Evolutionary conservation across 331 rosid species (phyloP).

Genomic region (Phaseolus coccineus): DNA sequence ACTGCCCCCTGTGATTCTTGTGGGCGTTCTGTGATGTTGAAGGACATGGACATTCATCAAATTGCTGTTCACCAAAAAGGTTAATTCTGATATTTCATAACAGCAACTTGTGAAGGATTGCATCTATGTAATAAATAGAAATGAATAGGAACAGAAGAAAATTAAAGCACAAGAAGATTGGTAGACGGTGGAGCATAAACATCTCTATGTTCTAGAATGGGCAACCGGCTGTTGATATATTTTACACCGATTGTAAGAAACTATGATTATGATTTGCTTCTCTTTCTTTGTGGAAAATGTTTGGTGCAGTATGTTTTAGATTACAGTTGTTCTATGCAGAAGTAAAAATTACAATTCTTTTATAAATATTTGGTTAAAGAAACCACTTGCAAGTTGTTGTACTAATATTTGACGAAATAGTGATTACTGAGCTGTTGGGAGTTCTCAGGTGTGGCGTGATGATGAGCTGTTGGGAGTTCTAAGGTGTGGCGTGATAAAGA

Average conservation of each 20-base stretch:
- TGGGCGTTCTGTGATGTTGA: constrained; percentile 96
- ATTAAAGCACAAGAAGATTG: neutral
- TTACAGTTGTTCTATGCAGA: neutral
- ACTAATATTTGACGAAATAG: too few relatives aligned
- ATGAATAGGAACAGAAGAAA: constrained; percentile 4
- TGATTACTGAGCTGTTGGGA: too few relatives aligned
- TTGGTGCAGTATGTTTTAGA: neutral
- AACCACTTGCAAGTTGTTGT: neutral
- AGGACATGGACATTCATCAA: constrained; percentile 97
- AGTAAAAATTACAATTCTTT: neutral
- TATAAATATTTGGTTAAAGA: neutral
- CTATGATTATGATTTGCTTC: constrained; percentile 9
- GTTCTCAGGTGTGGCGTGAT: too few relatives aligned
- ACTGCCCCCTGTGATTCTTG: constrained; percentile 97
- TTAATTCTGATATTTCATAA: constrained; percentile 44
- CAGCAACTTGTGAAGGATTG: neutral
- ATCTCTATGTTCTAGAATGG: constrained; percentile 13
- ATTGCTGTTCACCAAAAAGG: constrained; percentile 94
- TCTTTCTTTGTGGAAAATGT: neutral
- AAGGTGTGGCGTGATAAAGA: too few relatives aligned
- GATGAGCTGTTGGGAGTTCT: too few relatives aligned
- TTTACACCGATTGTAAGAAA: neutral
- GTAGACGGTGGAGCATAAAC: constrained; percentile 15
- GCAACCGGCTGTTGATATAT: constrained; percentile 14
- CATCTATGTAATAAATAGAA: neutral